Conservation (phyloP, 306 rosid species). For the Trifolium fragiferum region DNA sequence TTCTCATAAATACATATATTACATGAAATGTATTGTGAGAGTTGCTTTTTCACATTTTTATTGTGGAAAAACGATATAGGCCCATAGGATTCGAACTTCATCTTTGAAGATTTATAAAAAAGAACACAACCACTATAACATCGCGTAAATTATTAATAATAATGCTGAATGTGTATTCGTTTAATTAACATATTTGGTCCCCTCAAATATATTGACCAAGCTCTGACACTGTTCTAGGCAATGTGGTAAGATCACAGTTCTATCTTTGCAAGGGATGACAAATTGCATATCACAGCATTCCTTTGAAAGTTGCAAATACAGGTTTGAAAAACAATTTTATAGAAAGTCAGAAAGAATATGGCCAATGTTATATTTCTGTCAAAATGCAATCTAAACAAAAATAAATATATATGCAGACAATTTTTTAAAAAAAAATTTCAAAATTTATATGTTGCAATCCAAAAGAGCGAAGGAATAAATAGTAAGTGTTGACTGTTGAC, state of each 20-base stretch:
- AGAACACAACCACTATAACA: no score
- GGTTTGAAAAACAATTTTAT: neutral
- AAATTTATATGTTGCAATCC: neutral
- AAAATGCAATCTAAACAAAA: conserved; percentile 14
- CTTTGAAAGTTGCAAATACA: conserved; percentile 17
- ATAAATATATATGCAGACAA: neutral
- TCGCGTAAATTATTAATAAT: no score
- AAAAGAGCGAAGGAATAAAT: neutral
- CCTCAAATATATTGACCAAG: no score
- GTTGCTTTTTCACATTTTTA: no score
- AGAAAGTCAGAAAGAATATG: conserved; percentile 7
- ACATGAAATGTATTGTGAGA: no score
- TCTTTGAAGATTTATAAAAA: no score
- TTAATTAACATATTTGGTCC: no score
- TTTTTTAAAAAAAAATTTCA: neutral
- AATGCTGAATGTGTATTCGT: no score
- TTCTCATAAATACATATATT: no score
- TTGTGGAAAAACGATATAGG: no score
- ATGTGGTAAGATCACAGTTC: neutral
- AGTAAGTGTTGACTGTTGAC: neutral
- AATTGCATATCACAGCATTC: neutral
- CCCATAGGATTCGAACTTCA: no score
- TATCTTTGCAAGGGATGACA: conserved; percentile 9
- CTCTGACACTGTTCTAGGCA: no score
- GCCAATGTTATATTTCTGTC: conserved; percentile 11